Percentiles rank a stretch among this genome's conserved stretches.
Evolutionary conservation across 805 yeast genomes (phyloP).

Genomic region (Blastobotrys muscicola): DNA sequence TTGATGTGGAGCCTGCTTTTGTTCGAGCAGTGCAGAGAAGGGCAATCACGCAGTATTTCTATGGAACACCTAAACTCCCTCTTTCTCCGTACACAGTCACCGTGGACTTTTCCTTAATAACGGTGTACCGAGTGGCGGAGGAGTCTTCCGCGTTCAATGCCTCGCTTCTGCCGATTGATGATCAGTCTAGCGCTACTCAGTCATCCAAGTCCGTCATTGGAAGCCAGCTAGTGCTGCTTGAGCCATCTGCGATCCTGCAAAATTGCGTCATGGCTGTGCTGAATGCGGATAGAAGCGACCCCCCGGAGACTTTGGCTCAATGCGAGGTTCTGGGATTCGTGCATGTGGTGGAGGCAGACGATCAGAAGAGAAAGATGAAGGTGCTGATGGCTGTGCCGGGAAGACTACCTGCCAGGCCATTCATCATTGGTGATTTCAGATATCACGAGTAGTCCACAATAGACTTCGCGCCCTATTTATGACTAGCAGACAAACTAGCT

Average conservation of each 20-base stretch:
- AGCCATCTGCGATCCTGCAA: conserved; percentile 41
- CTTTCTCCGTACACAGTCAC: conserved; percentile 83
- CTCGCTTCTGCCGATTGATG: conserved; percentile 29
- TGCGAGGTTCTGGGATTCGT: conserved; percentile 72
- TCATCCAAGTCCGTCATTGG: too few species aligned
- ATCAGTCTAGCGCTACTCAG: conserved; percentile 7
- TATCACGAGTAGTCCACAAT: conserved; percentile 56
- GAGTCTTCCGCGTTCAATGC: conserved; percentile 13
- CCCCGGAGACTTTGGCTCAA: conserved; percentile 38
- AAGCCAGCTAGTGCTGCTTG: conserved; percentile 25
- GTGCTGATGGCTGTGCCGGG: conserved; percentile 85
- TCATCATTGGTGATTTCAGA: conserved; percentile 68
- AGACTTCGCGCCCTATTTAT: not conserved
- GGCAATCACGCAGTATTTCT: conserved; percentile 78
- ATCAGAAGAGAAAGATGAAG: conserved; percentile 54
- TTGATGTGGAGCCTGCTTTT: conserved; percentile 61
- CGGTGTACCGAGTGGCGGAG: conserved; percentile 51
- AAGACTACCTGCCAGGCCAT: conserved; percentile 61
- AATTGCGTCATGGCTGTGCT: conserved; percentile 66
- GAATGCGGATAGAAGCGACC: conserved; percentile 38
- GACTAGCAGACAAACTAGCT: not conserved
- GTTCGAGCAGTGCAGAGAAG: conserved; percentile 64
- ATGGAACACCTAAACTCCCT: conserved; percentile 55
- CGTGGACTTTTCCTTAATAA: conserved; percentile 50
- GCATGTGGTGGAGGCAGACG: conserved; percentile 64